Conservation (phyloP, 1,284 basidiomycete species). For the Apiotrichum domesticum region DNA sequence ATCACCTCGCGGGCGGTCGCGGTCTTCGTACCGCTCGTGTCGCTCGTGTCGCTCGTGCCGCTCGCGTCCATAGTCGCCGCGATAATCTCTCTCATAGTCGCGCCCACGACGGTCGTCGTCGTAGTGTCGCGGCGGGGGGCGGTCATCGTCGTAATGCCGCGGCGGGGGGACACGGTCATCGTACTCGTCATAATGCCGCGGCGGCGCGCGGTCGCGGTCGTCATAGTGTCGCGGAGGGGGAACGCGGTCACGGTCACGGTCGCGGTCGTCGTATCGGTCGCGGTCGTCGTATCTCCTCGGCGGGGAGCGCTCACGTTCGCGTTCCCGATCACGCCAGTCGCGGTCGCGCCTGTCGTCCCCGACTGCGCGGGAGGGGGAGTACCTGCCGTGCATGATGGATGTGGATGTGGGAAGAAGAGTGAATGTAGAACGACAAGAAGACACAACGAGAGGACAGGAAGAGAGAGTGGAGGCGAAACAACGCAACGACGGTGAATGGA, state of each 20-base stretch:
- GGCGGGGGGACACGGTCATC: slow-evolving; percentile 6
- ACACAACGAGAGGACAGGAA: no score
- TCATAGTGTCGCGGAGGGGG: not conserved
- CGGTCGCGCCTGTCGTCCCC: not conserved
- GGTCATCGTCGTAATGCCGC: slow-evolving; percentile 13
- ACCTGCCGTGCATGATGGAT: no score
- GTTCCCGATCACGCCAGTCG: not conserved
- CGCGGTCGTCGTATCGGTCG: not conserved
- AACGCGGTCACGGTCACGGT: slow-evolving; percentile 1
- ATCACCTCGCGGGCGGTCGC: not conserved
- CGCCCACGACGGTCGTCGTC: not conserved
- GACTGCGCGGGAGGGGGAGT: not conserved
- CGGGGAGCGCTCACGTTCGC: not conserved
- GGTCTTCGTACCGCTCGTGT: not conserved
- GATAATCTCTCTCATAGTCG: not conserved
- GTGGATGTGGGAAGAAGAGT: not conserved
- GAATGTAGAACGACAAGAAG: no score
- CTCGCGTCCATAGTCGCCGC: not conserved
- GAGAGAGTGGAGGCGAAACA: no score
- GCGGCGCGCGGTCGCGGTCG: not conserved
- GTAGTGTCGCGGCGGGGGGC: slow-evolving; percentile 1
- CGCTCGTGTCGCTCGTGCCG: not conserved
- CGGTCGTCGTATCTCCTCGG: slow-evolving; percentile 5
- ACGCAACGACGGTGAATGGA: no score
- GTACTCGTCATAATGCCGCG: slow-evolving; percentile 16